These are phyloP conservation scores for Skeletonema costatum DNA, from an alignment of 108 stramenopile genomes.

Conservation along the genomic window DNA sequence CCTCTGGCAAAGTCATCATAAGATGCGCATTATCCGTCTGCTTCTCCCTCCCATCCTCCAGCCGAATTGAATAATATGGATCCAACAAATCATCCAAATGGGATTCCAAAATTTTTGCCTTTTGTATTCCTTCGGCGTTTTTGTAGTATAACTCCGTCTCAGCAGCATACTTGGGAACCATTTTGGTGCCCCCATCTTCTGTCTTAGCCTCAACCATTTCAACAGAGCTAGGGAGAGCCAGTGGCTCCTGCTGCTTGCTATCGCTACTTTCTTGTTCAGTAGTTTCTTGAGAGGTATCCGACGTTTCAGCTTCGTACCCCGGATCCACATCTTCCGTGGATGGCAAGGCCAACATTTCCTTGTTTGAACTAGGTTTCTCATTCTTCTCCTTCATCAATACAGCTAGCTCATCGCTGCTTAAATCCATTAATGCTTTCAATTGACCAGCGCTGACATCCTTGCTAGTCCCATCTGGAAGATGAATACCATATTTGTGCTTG, in stretches of 20 bases:
- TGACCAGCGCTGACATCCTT: conserved; percentile 11
- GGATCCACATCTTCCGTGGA: neutral
- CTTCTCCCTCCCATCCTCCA: conserved; percentile 55
- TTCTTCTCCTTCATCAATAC: conserved; percentile 45
- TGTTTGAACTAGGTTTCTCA: conserved; percentile 3
- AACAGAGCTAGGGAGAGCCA: conserved; percentile 26
- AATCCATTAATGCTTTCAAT: conserved; percentile 31
- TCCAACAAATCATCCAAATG: conserved; percentile 57
- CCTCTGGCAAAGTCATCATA: neutral
- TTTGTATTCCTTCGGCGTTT: conserved; percentile 21
- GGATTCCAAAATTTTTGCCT: conserved; percentile 16
- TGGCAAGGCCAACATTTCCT: neutral
- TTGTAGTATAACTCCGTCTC: conserved; percentile 32
- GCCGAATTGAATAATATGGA: conserved; percentile 47
- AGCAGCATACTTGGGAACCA: conserved; percentile 33
- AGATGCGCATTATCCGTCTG: conserved; percentile 58
- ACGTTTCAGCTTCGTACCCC: conserved; percentile 1
- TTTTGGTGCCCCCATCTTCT: conserved; percentile 39
- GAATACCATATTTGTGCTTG: conserved; percentile 12
- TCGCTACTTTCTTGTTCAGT: neutral
- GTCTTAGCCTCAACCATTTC: conserved; percentile 47
- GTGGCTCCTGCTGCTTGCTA: conserved; percentile 1
- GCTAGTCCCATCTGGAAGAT: conserved; percentile 23
- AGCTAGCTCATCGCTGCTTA: conserved; percentile 33
- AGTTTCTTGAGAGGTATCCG: neutral